Evolutionary conservation across 805 yeast species (phyloP).

Genomic region (Teunomyces cretensis): DNA sequence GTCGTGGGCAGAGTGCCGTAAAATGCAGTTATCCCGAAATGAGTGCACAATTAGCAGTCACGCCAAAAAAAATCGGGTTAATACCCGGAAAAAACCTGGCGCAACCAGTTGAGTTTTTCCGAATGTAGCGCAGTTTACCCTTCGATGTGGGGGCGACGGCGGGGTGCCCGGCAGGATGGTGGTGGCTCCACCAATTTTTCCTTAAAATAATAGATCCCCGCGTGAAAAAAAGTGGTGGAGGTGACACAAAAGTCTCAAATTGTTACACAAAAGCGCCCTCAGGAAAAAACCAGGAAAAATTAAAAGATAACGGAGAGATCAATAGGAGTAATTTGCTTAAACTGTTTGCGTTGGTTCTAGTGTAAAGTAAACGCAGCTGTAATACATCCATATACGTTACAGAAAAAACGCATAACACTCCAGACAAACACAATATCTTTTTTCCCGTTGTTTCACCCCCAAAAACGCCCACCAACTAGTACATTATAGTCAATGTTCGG

Average conservation of each 20-base stretch:
- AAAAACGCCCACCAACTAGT: not conserved
- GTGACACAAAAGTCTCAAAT: not conserved
- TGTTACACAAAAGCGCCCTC: not conserved
- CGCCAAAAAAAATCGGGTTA: not conserved
- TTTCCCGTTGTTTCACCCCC: not conserved
- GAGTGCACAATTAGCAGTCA: not conserved
- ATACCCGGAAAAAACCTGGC: not conserved
- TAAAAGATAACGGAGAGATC: slow-evolving; percentile 1
- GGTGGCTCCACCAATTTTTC: not conserved
- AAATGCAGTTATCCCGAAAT: not conserved
- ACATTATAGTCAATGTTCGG: slow-evolving; percentile 26
- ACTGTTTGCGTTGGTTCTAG: not conserved
- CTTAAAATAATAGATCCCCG: not conserved
- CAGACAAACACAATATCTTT: not conserved
- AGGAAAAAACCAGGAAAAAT: slow-evolving; percentile 3
- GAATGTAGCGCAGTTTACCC: not conserved
- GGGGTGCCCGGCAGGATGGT: slow-evolving; percentile 4
- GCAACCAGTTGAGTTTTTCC: not conserved
- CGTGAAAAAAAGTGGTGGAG: not conserved
- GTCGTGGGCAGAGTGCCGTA: not conserved
- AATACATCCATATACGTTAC: not conserved
- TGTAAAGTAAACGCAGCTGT: not conserved
- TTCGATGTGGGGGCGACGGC: slow-evolving; percentile 3
- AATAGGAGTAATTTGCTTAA: not conserved
- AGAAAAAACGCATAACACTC: not conserved